phyloP scores from a whole-genome alignment of 2,329 filamentous ascomycete genomes.

The Aspergillus brunneoviolaceus region DNA sequence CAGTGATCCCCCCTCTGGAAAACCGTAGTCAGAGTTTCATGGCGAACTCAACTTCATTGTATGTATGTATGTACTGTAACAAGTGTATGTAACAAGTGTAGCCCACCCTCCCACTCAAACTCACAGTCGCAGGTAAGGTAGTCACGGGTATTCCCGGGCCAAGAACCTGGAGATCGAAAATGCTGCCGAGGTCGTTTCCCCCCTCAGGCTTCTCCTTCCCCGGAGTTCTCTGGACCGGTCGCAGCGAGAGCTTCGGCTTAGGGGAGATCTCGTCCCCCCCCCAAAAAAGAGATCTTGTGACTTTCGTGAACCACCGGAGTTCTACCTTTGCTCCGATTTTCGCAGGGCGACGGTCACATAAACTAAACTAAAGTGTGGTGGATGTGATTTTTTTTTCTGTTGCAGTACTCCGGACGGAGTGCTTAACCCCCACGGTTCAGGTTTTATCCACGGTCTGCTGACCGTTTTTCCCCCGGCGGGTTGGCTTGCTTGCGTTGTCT shows the following conservation, averaged over 20 bases:
- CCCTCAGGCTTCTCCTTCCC: neutral
- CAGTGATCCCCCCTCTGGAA: neutral
- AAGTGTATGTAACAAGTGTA: neutral
- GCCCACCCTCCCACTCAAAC: no score
- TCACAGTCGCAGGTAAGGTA: no score
- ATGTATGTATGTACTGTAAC: neutral
- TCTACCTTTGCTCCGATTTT: neutral
- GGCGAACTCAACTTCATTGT: neutral
- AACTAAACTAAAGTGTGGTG: no score
- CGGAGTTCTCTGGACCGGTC: neutral
- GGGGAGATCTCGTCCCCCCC: no score
- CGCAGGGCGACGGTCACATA: neutral
- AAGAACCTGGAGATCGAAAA: conserved; percentile 10
- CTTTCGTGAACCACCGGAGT: neutral
- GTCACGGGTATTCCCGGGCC: conserved; percentile 13
- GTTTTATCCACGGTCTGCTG: conserved; percentile 17
- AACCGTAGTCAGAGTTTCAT: neutral
- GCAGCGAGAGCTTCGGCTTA: neutral
- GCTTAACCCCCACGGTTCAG: conserved; percentile 16
- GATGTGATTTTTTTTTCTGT: no score
- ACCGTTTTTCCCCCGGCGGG: conserved; percentile 5
- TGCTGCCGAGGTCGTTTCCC: conserved; percentile 14
- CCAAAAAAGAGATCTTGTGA: neutral
- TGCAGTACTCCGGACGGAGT: no score
- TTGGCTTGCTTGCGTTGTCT: no score